Conservation (phyloP, 2,329 filamentous ascomycete species). For the Ascochyta clinopodiicola region DNA sequence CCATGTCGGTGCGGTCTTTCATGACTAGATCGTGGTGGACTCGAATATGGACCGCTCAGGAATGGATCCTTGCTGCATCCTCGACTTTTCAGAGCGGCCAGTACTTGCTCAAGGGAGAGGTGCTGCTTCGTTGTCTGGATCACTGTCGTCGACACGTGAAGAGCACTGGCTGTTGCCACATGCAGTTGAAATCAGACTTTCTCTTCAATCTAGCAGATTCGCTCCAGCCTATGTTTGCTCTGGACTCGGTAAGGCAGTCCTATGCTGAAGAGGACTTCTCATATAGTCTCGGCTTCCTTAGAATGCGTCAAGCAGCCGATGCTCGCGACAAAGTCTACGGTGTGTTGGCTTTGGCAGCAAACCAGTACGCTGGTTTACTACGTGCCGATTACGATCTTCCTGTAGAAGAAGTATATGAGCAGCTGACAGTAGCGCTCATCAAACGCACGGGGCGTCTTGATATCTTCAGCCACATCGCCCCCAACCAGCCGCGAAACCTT, state of each 20-base stretch:
- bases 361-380: neutral
- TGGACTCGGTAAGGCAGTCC: neutral
- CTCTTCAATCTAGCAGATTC: slow-evolving; percentile 8
- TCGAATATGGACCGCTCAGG: slow-evolving; percentile 12
- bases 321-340: slow-evolving; percentile 9
- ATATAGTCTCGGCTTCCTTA: slow-evolving; percentile 5
- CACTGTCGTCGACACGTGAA: slow-evolving; percentile 5
- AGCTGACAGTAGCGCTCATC: slow-evolving; percentile 6
- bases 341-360: slow-evolving; percentile 3
- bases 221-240: slow-evolving; percentile 5
- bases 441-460: slow-evolving; percentile 1
- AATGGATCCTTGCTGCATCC: slow-evolving; percentile 6
- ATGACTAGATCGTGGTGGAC: slow-evolving; percentile 10
- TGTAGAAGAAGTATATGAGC: slow-evolving; percentile 5
- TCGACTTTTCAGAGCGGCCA: slow-evolving; percentile 9
- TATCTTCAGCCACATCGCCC: slow-evolving; percentile 6
- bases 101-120: neutral
- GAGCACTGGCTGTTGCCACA: slow-evolving; percentile 3
- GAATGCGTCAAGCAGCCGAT: slow-evolving; percentile 4
- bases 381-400: slow-evolving; percentile 1
- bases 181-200: slow-evolving; percentile 9
- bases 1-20: slow-evolving; percentile 5
- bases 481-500: slow-evolving; percentile 2
- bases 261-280: slow-evolving; percentile 7
- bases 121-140: neutral